Evolutionary conservation across 2,329 filamentous ascomycete species (phyloP).

Genomic region (Byssothecium circinans): DNA sequence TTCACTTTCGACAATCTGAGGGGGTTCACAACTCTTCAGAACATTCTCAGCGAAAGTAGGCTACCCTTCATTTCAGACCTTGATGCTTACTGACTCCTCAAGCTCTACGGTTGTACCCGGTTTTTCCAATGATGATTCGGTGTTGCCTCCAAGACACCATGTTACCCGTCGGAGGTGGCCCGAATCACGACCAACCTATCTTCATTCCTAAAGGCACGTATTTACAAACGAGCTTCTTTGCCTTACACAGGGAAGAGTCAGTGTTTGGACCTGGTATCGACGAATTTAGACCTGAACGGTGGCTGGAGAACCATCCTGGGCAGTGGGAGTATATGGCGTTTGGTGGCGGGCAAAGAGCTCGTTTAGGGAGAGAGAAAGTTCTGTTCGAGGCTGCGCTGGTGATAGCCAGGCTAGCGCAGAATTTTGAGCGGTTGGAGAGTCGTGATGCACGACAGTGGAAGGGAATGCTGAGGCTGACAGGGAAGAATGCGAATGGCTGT

Average conservation of each 20-base stretch:
- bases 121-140: constrained; percentile 17
- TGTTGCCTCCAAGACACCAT: constrained; percentile 13
- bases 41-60: constrained; percentile 6
- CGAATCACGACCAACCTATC: constrained; percentile 7
- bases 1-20: constrained; percentile 1
- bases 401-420: constrained; percentile 2
- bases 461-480: not conserved
- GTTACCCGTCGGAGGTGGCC: constrained; percentile 19
- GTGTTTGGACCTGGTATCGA: constrained; percentile 20
- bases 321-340: constrained; percentile 5
- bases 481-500: constrained; percentile 2
- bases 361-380: constrained; percentile 14
- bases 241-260: constrained; percentile 45
- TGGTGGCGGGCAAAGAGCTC: constrained; percentile 7
- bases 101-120: constrained; percentile 17
- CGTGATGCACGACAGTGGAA: not conserved
- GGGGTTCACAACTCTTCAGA: not conserved
- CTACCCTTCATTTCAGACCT: not conserved
- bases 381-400: constrained; percentile 8
- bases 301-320: constrained; percentile 1
- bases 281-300: constrained; percentile 9
- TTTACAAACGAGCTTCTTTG: constrained; percentile 41
- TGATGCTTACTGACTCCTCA: not conserved
- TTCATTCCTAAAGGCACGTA: constrained; percentile 12
- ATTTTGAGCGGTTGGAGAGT: constrained; percentile 2